Evolutionary conservation across 2,329 filamentous ascomycete genomes (phyloP), one percentile per base, ranked within the genome.

Genomic region (Knufia fluminis): DNA sequence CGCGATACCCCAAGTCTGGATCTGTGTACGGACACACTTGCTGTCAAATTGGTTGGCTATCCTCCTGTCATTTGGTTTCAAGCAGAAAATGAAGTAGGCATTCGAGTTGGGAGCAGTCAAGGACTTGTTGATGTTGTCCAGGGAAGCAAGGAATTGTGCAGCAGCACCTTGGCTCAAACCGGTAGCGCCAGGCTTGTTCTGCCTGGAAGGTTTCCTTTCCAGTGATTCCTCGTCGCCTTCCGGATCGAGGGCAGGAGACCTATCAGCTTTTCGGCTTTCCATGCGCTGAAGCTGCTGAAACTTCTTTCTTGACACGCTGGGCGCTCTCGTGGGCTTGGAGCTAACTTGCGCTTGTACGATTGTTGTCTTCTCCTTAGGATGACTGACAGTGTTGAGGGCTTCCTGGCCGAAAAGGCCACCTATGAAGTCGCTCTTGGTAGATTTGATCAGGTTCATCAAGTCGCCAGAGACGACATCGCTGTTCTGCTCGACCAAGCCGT

Each of bases 1-100:
- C 1, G 90, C 90, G 61, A 98, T 94, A 26, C 92, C 92, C 58
- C 97, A 87, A 0, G 89, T 94, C 63, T 97, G 91, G 1, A 98
- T 79, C 64, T 98, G 92, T 9, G 86, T 86, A 3, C 92, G 83
- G 19, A 98, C 92, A 64, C 92, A 98, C 68, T 97, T 97, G 77
- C 89, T 96, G 67, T 98, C 92, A 60, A 97, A 98, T 62, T 98
- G 92, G 59, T 98, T 98, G 54, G 92, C 91, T 57, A 98, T 98
- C 44, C 92, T 82, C 47, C 92, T 80, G 64, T 98, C 92, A 59
- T 98, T 98, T 19, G 92, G 91, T 69, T 98, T 98, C 55, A 98
- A 70, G 62, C 92, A 98, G 68, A 98, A 96, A 39, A 98, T 79
- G 60, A 96, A 97, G 68, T 98, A 98, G 1, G 85, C 80, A 61